Conservation (phyloP, 2,329 filamentous ascomycete species). For the Hyphodiscus sp. region DNA sequence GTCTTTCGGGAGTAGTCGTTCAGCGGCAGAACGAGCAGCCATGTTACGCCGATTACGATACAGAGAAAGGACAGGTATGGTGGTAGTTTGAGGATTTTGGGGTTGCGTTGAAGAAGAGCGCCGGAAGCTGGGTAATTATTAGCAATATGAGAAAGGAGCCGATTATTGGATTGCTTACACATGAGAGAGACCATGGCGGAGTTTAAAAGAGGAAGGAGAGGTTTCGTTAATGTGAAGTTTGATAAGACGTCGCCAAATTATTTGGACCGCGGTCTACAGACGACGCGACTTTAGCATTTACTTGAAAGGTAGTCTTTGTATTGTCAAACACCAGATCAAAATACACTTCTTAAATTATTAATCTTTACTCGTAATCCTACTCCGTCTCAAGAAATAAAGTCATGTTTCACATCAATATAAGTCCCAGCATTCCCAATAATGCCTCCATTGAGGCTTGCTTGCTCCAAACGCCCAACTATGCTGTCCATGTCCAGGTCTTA, state of each 20-base stretch:
- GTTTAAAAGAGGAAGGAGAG: background rate
- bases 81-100: constrained; percentile 74
- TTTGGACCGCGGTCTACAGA: constrained; percentile 2
- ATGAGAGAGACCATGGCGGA: constrained; percentile 21
- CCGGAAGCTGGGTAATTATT: constrained; percentile 40
- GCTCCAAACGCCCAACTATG: constrained; percentile 21
- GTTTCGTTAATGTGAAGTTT: background rate
- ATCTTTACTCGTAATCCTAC: background rate
- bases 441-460: background rate
- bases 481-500: constrained; percentile 8
- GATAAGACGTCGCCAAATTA: background rate
- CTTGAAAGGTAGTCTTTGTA: background rate
- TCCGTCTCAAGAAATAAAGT: background rate
- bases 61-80: constrained; percentile 83
- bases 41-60: constrained; percentile 77
- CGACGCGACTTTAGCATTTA: constrained; percentile 1
- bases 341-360: background rate
- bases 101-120: constrained; percentile 69
- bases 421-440: background rate
- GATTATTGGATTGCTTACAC: constrained; percentile 12
- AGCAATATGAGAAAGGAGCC: constrained; percentile 4
- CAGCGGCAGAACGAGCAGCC: constrained; percentile 84
- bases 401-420: background rate
- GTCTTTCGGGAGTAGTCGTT: constrained; percentile 86
- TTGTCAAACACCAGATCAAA: background rate